Base-by-base conservation (phyloP, 495 filamentous ascomycete genomes). In the Oleoguttula mirabilis region DNA sequence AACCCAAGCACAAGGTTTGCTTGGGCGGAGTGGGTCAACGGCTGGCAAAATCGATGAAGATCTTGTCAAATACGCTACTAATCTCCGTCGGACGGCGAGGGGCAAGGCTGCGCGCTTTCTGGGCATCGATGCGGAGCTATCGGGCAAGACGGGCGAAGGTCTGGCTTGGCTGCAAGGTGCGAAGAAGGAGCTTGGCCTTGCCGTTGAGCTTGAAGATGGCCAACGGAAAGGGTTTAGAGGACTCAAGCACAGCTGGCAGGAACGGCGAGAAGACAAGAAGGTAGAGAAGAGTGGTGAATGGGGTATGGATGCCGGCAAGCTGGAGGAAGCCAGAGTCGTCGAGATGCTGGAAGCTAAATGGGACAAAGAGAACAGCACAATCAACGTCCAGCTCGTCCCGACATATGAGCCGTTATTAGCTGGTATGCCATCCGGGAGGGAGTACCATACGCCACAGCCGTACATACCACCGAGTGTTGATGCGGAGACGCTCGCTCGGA, bases 71-170 rank as follows among this genome's bases (percentile, higher is more conserved):
- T 95, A 95, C 56, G 55, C 77, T 1, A 73, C 79, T n/a, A 80
- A 85, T 39, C 60, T 95, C 28, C 66, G 76, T 12, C 70, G 75
- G 28, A 82, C 80, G 1, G 77, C 82, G 21, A 69, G 81, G 21
- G 90, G 79, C 5, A 82, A 85, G 47, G 84, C 84, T 0, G 92
- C 85, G 56, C 73, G 88, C 21, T 93, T 95, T 58, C 80, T 95
- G 36, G 88, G 75, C 2, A 79, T 95, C 21, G 85, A 96, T 60
- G 80, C 88, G 2, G 90, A 96, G 51, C 51, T 86, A 10, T 73
- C 73, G 4, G 84, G 81, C 2, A 76, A 85, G 60, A 80, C 77
- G 3, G 90, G 87, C 0, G 77, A 76, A 45, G 90, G 68, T 0
- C 82, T 96, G 49, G 84, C 77, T 0, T 96, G 88, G 88, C 56